phyloP scores from a whole-genome alignment of 805 yeast genomes.

The Candida broadrunensis region DNA sequence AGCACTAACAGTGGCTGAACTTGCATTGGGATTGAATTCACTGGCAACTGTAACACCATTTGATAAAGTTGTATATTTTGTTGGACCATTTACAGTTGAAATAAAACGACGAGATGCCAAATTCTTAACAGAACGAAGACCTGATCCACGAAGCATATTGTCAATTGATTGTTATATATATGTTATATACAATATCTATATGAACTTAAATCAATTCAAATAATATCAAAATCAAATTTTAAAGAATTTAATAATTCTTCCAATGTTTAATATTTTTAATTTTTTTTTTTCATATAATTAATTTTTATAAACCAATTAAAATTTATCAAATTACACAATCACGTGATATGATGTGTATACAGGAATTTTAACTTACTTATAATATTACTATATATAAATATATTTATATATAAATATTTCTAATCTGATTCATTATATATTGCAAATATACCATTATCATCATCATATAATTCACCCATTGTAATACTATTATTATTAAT shows the following conservation, averaged over 20 bases:
- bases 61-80: constrained; percentile 67
- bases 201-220: no score
- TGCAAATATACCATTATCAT: constrained; percentile 5
- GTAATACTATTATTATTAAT: not conserved
- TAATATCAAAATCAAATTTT: no score
- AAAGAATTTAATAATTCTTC: no score
- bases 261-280: no score
- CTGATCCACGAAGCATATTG: constrained; percentile 44
- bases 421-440: constrained; percentile 3
- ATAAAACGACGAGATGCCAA: constrained; percentile 51
- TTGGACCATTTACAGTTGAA: constrained; percentile 55
- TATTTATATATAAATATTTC: not conserved
- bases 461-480: constrained; percentile 3
- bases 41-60: constrained; percentile 77
- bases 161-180: no score
- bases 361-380: not conserved
- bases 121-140: constrained; percentile 27
- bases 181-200: no score
- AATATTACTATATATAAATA: no score
- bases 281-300: no score
- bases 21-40: constrained; percentile 54
- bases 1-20: constrained; percentile 63
- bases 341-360: not conserved
- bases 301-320: constrained; percentile 3
- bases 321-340: constrained; percentile 1